Base-by-base conservation (phyloP, 768 basidiomycete genomes). In the Boletus tomentosulus region DNA sequence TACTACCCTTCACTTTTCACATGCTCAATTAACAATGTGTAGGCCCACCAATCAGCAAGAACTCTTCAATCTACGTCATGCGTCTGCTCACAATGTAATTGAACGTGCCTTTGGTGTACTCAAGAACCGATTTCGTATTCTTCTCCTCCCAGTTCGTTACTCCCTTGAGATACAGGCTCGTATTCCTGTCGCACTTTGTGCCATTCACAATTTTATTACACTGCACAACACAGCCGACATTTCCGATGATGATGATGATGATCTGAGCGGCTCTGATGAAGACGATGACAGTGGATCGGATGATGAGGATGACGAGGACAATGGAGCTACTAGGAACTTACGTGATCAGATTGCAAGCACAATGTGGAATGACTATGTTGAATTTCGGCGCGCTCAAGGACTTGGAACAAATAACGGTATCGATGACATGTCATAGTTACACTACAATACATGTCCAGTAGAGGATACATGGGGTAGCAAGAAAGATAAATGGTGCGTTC, bases 31-130 rank as follows among this genome's bases (percentile, higher is more conserved):
- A 16, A 30, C 3, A 12, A 34, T 3, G 10, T 8, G 6, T 8
- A 64, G 65, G 34, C 65, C 61, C 0, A 11, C 4, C 4, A 62
- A 56, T 43, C 6, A 22, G 1, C 19, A 59, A 19, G 63, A 67
- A 30, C 46, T 68, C 4, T 67, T 60, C 46, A 69, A 69, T 39
- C 54, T 69, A 2, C 46, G 56, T 4, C 68, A 69, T 51, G 57
- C 67, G 43, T 51, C 43, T 11, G 38, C 34, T 7, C 5, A 16
- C 7, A 54, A 54, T 28, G 35, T 34, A 1, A 38, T 54, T 19
- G 42, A 57, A 19, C 15, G 3, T 0, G 6, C 10, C 0, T 57
- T 57, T 13, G 34, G 53, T 7, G 24, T 46, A 12, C 9, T 66
- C 6, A 69, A 67, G 43, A 33, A 51, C 31, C 48, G 51, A 4